Evolutionary conservation across 768 basidiomycete species (phyloP), one percentile per base, ranked within the genome.

Genomic region (Tylopilus sp.): DNA sequence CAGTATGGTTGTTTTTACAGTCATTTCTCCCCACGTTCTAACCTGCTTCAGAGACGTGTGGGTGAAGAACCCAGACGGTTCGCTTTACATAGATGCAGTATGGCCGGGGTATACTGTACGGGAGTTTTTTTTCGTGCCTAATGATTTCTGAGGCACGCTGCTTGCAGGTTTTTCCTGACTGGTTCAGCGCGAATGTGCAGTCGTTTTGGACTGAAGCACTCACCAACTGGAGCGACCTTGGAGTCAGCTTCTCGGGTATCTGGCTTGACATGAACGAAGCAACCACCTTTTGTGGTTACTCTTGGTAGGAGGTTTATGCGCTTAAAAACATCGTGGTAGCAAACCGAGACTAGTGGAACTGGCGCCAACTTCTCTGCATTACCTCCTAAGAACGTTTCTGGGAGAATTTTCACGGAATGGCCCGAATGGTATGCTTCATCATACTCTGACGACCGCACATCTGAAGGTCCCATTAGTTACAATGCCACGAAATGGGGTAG

Each of bases 91-190:
- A 15, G 88, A 88, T 6, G 74, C 85, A 63, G 87, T 88, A 6
- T 89, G 84, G 86, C 85, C 86, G 10, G 86, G 86, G 11, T 84
- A 79, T 66, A 85, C 84, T 13, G 85, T 82, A 36, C n/a, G n/a
- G n/a, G n/a, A n/a, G n/a, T n/a, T n/a, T 38, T 30, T 0, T 11
- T 23, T 17, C n/a, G 20, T 22, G 6, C 40, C 18, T n/a, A 3
- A 5, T 30, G 10, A 4, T 30, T 22, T 23, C n/a, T 23, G n/a
- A 36, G 6, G 23, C 21, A 18, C 17, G 9, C 1, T 22, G 8
- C 25, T 20, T 23, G 20, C 39, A 77, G 79, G 79, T 76, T 20
- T 84, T 78, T 64, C 79, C 80, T 1, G 81, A 83, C 57, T 83
- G 80, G 80, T 81, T 82, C 60, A 69, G 73, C 6, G 56, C 70